phyloP scores from a whole-genome alignment of 2,329 filamentous ascomycete genomes.

The Aureobasidium sp. region DNA sequence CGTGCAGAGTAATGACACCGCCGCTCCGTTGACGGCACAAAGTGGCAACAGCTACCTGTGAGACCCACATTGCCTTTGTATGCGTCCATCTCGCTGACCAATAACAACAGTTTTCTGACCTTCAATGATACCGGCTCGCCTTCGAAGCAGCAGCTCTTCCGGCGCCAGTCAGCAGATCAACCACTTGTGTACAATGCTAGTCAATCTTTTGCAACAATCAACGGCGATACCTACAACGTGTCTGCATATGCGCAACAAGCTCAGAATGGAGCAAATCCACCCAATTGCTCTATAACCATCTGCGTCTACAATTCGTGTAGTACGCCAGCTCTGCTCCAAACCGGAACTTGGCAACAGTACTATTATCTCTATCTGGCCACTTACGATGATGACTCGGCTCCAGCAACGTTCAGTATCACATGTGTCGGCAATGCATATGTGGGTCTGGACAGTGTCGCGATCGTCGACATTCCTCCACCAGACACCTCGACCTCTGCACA shows the following conservation, averaged over 20 bases:
- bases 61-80: neutral
- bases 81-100: neutral
- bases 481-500: neutral
- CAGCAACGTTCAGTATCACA: neutral
- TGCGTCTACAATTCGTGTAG: neutral
- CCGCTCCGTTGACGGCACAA: neutral
- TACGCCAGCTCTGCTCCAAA: neutral
- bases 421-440: conserved; percentile 5
- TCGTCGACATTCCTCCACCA: neutral
- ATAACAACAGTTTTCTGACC: neutral
- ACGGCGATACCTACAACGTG: neutral
- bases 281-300: neutral
- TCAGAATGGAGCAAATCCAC: neutral
- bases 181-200: neutral
- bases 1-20: neutral
- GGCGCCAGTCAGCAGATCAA: neutral
- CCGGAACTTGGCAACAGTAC: neutral
- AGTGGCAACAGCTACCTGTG: conserved; percentile 1
- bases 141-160: neutral
- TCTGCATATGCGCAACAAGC: neutral
- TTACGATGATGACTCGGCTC: neutral
- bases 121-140: neutral
- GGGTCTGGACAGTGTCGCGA: neutral
- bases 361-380: neutral
- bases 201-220: neutral